Base-by-base conservation (phyloP, 1,284 basidiomycete species). In the Cryptococcus sp. region DNA sequence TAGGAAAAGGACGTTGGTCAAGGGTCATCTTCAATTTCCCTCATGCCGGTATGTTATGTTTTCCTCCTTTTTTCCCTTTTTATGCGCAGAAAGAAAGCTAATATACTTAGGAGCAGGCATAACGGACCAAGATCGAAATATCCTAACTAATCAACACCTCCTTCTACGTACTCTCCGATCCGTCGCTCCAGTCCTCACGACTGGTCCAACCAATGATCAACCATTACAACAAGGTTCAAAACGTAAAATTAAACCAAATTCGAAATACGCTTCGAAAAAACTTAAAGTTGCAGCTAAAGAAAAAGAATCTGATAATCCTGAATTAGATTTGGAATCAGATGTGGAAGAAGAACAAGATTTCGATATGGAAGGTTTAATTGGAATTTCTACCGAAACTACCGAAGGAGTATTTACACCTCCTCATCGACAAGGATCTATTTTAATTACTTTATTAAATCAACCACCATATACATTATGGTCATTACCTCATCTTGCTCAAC, bases 21-120 rank as follows among this genome's bases (percentile, higher is more conserved):
- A 83, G 74, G 50, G 82, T 98, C 52, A 85, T 91, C 21, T 98
- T 91, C 84, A 97, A 98, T 69, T 98, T 98, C 65, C 94, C 94
- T 47, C 94, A 98, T 78, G 87, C 87, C 62, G 93, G 93, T 86
- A 65, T 63, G 82, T 76, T n/a, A 3, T n/a, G n/a, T n/a, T n/a
- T n/a, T n/a, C 5, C 25, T 45, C 36, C 28, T 11, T 11, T 4
- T 11, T 11, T 39, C 16, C 19, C 28, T 25, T 45, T 25, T 21
- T 21, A n/a, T 14, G 23, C 4, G 7, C 16, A 5, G 9, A 16
- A 32, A 28, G 36, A 14, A n/a, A 39, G 36, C 19, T 24, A 19
- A n/a, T 16, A 19, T n/a, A 19, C 52, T 2, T 56, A 92, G 91
- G 91, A 25, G 89, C 87, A 60, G 91, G 93, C 0, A 94, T 98